phyloP scores from a whole-genome alignment of 257 asterid species.

The Fraxinus americana region DNA sequence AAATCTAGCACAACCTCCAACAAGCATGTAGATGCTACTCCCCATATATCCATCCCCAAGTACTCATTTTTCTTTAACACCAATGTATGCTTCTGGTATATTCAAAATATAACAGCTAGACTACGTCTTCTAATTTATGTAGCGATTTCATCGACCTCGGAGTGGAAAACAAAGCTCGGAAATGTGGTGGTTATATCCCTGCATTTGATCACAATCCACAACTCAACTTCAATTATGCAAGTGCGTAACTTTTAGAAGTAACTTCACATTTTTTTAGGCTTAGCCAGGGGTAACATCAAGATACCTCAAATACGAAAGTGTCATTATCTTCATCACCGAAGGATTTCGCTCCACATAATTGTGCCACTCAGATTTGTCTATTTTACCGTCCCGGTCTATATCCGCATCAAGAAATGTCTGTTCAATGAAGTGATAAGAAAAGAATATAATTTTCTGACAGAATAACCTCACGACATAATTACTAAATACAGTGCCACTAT shows the following conservation, averaged over 20 bases:
- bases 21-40: not conserved
- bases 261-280: not conserved
- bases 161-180: not conserved
- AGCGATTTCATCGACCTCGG: not conserved
- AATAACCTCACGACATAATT: not conserved
- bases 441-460: not conserved
- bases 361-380: constrained; percentile 86
- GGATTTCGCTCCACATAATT: constrained; percentile 77
- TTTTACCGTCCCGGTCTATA: constrained; percentile 70
- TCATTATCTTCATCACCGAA: constrained; percentile 89
- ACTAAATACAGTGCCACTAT: not conserved
- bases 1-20: not conserved
- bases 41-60: not conserved
- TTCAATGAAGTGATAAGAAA: constrained; percentile 10
- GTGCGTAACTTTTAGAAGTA: not conserved
- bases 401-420: constrained; percentile 94
- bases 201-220: not conserved
- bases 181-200: not conserved
- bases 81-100: not conserved
- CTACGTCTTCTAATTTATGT: not conserved
- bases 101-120: not conserved
- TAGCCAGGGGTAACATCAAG: not conserved
- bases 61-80: not conserved
- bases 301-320: constrained; percentile 89
- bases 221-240: not conserved